Percentiles rank a stretch among this genome's conserved stretches.
Conservation (phyloP, 2,329 filamentous ascomycete genomes). For the Pseudonectria foliicola region DNA sequence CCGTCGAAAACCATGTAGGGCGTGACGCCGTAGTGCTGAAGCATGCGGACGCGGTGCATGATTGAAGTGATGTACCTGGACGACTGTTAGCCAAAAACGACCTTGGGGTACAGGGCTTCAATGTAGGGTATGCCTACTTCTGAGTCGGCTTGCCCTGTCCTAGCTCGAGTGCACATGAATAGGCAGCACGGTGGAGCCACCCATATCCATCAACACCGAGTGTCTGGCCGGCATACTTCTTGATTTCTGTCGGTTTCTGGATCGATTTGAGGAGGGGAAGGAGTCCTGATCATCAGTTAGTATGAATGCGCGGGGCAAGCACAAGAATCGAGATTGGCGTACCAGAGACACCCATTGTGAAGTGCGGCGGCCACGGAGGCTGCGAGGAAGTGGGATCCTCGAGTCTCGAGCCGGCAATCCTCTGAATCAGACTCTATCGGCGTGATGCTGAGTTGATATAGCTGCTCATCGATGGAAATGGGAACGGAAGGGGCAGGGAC, state of each 20-base stretch:
- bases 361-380: constrained; percentile 6
- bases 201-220: constrained; percentile 96
- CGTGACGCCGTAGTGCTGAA: constrained; percentile 86
- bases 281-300: constrained; percentile 52
- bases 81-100: constrained; percentile 1
- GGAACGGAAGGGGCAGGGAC: too few species aligned
- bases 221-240: constrained; percentile 79
- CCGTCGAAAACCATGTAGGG: constrained; percentile 96
- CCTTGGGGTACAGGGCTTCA: background rate
- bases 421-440: constrained; percentile 12
- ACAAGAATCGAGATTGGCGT: constrained; percentile 1
- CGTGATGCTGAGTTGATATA: background rate
- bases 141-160: constrained; percentile 81
- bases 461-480: too few species aligned
- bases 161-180: constrained; percentile 84
- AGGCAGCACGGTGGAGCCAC: constrained; percentile 91
- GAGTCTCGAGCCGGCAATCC: constrained; percentile 10
- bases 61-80: constrained; percentile 80
- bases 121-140: constrained; percentile 51
- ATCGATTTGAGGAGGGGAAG: constrained; percentile 93
- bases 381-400: constrained; percentile 6
- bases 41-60: constrained; percentile 87
- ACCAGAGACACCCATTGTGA: constrained; percentile 33
- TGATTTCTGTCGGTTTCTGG: constrained; percentile 79
- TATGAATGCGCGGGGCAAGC: background rate